Base-by-base conservation (phyloP, 2,329 filamentous ascomycete species). In the Podosphaera fusca region DNA sequence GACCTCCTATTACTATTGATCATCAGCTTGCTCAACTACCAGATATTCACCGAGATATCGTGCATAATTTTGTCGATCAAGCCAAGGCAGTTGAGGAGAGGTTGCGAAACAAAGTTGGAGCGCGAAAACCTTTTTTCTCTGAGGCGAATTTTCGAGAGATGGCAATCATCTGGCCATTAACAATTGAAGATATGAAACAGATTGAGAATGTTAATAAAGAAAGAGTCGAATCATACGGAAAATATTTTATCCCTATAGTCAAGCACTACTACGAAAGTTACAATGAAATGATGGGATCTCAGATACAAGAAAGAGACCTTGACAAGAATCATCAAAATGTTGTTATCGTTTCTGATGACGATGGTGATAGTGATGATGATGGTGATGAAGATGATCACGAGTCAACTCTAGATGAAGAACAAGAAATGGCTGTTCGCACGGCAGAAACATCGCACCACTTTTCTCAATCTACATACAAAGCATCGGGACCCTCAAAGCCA, bases 101-200 rank as follows among this genome's bases (percentile, higher is more conserved):
- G 1, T 72, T 89, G 31, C 76, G 82, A 62, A 77, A 79, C 60
- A 72, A 72, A 31, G 77, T 78, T 55, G 71, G 73, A 3, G 68
- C 84, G 36, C 71, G 73, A 30, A 74, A 76, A 3, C 74, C 75
- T 2, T 71, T 82, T 0, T 92, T 92, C 65, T 81, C 79, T 0
- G 82, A 87, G 59, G 74, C 73, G 30, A 74, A 86, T 12, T 75
- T 88, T 55, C 78, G 81, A 40, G 77, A 83, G 62, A 89, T 92
- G 83, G 82, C 78, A 10, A 78, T 87, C 55, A 69, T 73, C 38
- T 84, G 84, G 73, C 85, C 84, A 0, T 73, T 71, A 6, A 78
- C 73, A 7, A 64, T 79, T 8, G 74, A 77, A 14, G 71, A 79
- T 58, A 84, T 92, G 79, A 70, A 69, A 36, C 68, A 69, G 7